phyloP scores from a whole-genome alignment of 345 rosid species.

The Schrenkiella parvula region DNA sequence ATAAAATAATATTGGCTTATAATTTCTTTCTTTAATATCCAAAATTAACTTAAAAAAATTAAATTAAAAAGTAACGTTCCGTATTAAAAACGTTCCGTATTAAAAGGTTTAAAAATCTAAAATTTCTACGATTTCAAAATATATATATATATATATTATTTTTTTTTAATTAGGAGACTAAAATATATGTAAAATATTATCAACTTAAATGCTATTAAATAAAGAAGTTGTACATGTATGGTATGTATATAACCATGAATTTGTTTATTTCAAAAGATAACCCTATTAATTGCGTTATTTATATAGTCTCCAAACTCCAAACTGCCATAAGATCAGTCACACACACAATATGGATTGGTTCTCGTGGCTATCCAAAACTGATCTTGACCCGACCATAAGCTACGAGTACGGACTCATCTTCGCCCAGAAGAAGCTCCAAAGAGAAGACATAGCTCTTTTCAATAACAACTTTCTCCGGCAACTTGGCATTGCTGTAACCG shows the following conservation, averaged over 20 bases:
- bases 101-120: no score
- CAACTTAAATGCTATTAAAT: neutral
- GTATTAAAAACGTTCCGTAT: no score
- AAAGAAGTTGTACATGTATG: neutral
- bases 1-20: no score
- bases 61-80: no score
- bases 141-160: no score
- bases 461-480: constrained; percentile 74
- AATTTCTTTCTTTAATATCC: no score
- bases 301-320: neutral
- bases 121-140: no score
- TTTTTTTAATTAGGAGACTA: no score
- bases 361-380: constrained; percentile 67
- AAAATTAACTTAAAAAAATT: no score
- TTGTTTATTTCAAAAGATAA: neutral
- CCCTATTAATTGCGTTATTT: no score
- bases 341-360: constrained; percentile 68
- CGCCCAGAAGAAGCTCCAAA: constrained; percentile 55
- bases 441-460: constrained; percentile 64
- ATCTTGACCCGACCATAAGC: constrained; percentile 55
- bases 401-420: constrained; percentile 65
- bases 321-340: neutral
- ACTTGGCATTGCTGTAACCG: constrained; percentile 72
- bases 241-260: neutral
- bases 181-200: neutral